Evolutionary conservation across 75 land plant genomes (phyloP).

Genomic region (Pseudotsuga menziesii): DNA sequence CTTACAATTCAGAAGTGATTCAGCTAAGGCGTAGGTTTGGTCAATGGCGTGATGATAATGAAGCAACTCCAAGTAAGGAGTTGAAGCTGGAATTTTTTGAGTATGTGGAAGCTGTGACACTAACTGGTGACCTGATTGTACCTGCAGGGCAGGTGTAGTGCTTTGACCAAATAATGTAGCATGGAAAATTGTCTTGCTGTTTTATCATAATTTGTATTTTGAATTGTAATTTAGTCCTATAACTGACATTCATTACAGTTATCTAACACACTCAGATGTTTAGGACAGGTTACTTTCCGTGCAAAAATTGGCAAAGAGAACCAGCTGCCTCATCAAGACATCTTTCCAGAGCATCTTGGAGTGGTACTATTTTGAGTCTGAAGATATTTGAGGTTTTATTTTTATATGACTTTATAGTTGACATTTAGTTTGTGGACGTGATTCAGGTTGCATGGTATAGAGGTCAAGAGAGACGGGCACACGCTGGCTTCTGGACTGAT

Average conservation of each 20-base stretch:
- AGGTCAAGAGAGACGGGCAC: slow-evolving; percentile 15
- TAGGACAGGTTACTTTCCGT: slow-evolving; percentile 35
- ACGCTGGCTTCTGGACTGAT: slow-evolving; percentile 19
- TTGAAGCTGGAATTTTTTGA: slow-evolving; percentile 77
- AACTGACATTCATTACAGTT: not conserved
- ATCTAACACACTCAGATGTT: not conserved
- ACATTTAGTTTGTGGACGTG: not conserved
- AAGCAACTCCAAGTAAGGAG: slow-evolving; percentile 11
- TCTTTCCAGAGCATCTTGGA: slow-evolving; percentile 47
- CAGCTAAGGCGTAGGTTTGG: slow-evolving; percentile 77
- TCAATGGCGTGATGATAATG: slow-evolving; percentile 69
- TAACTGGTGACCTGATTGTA: slow-evolving; percentile 84
- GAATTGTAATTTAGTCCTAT: not conserved
- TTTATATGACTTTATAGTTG: not conserved
- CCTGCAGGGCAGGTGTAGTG: slow-evolving; percentile 93
- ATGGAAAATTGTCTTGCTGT: not conserved
- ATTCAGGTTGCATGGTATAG: slow-evolving; percentile 18
- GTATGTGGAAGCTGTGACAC: slow-evolving; percentile 94
- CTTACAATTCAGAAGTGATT: slow-evolving; percentile 76
- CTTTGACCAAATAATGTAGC: not conserved
- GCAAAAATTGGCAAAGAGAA: slow-evolving; percentile 38
- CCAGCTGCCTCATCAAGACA: slow-evolving; percentile 28
- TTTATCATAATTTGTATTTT: not conserved
- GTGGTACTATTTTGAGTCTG: slow-evolving; percentile 26
- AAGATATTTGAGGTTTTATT: not conserved